Evolutionary conservation across 176 grass and related monocot genomes (phyloP).

Genomic region (Echinochloa phyllopogon): DNA sequence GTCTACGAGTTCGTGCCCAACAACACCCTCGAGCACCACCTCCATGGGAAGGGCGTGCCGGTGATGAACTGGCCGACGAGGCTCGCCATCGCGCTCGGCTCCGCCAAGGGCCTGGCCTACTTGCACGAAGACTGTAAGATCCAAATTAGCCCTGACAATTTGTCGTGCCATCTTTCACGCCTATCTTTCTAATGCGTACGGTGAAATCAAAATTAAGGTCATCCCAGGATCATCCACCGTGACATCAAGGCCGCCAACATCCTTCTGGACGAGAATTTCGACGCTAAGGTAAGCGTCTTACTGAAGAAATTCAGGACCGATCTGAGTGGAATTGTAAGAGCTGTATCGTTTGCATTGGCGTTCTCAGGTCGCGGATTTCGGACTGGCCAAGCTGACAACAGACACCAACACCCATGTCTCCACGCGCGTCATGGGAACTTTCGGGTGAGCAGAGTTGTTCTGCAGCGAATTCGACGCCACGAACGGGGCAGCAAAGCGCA

Average conservation of each 20-base stretch:
- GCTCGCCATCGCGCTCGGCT: conserved; percentile 84
- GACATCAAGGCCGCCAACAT: conserved; percentile 98
- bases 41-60: conserved; percentile 66
- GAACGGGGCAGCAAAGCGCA: not conserved
- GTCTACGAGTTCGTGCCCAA: conserved; percentile 95
- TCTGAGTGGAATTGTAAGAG: not conserved
- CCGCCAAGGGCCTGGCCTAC: conserved; percentile 94
- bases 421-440: conserved; percentile 96
- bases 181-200: not conserved
- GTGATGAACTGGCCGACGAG: conserved; percentile 77
- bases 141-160: too few relatives aligned
- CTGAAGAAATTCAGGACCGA: not conserved
- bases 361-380: conserved; percentile 88
- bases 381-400: conserved; percentile 77
- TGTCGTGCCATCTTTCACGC: too few relatives aligned
- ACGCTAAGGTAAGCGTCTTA: conserved; percentile 62
- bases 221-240: conserved; percentile 94
- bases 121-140: conserved; percentile 97
- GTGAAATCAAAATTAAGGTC: conserved; percentile 48
- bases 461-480: not conserved
- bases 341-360: not conserved
- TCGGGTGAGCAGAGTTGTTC: conserved; percentile 57
- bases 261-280: conserved; percentile 89
- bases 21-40: conserved; percentile 79
- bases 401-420: conserved; percentile 98